A percentile compares a stretch with the other conserved stretches of the same genome.
phyloP scores from a whole-genome alignment of 1,284 basidiomycete species.

The Cronartium quercuum region DNA sequence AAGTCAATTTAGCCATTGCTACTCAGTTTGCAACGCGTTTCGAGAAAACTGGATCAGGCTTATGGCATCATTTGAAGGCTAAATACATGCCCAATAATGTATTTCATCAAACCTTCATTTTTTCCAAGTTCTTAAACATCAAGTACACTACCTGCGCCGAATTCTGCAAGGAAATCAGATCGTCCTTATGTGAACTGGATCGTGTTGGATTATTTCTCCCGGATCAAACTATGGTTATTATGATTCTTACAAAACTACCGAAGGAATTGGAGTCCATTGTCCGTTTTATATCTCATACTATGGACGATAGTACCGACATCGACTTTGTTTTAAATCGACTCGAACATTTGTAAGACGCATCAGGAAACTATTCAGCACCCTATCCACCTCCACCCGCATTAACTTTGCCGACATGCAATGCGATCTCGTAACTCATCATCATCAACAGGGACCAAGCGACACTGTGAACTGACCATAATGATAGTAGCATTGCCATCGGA shows the following conservation, averaged over 20 bases:
- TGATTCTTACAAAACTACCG: neutral
- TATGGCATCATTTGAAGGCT: neutral
- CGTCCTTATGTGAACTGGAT: neutral
- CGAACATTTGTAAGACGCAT: too few species aligned
- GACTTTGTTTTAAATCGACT: neutral
- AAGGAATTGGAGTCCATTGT: neutral
- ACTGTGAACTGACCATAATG: too few species aligned
- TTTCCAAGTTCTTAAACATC: neutral
- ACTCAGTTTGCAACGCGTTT: neutral
- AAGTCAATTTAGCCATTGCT: neutral
- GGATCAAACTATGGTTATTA: neutral
- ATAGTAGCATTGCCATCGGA: too few species aligned
- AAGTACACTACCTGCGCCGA: neutral
- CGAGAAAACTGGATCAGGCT: neutral
- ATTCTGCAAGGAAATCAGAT: neutral
- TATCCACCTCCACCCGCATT: too few species aligned
- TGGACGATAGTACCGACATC: neutral
- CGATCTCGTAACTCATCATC: too few species aligned
- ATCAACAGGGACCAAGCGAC: too few species aligned
- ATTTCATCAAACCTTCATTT: neutral
- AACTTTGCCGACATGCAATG: too few species aligned
- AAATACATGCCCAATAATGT: neutral
- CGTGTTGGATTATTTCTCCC: neutral
- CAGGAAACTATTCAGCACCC: too few species aligned
- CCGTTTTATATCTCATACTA: neutral